Evolutionary conservation across 1,139 yeast species (phyloP), one percentile per base, ranked within the genome.

Genomic region (Blastobotrys indianensis): DNA sequence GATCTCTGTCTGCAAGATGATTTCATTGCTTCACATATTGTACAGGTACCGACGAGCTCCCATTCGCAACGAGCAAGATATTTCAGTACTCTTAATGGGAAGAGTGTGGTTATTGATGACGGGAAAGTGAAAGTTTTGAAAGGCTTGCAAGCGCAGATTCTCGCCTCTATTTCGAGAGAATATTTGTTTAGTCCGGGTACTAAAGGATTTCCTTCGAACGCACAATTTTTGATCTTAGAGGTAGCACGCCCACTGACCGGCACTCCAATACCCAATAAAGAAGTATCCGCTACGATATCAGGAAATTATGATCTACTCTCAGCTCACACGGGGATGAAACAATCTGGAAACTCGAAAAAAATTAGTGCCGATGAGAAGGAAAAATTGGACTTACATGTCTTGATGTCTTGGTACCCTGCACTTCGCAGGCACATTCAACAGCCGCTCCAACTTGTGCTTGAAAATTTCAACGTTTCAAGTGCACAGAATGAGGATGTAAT

Each of bases 1-100:
- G 87, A 83, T 2, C 62, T 81, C 17, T 83, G 90, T 58, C 75
- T 75, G 47, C 74, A 70, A 44, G 81, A 79, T 41, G 90, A 83
- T 28, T 87, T 85, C 59, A 67, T 86, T 7, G 75, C 76, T 44
- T 77, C 88, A 1, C 96, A 87, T 63, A 75, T 87, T 20, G 63
- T 85, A 28, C 67, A 73, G 46, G 53, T 64, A 3, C 57, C 67
- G 1, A 64, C 72, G 7, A 56, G 59, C 36, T 62, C 73, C 1
- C 60, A 74, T 16, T 62, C 71, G 9, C 69, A 70, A 41, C 61
- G 74, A 32, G 66, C 79, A 1, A 69, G 74, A 50, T 64, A 76
- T 29, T 81, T 75, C 58, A 68, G 69, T 44, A 82, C 94, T 0
- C 56, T 81, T 42, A 83, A 76, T 58, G 79, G 79, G 28, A 77